Evolutionary conservation across 768 basidiomycete genomes (phyloP), one percentile per base, ranked within the genome.

Genomic region (Suillus ampliporus): DNA sequence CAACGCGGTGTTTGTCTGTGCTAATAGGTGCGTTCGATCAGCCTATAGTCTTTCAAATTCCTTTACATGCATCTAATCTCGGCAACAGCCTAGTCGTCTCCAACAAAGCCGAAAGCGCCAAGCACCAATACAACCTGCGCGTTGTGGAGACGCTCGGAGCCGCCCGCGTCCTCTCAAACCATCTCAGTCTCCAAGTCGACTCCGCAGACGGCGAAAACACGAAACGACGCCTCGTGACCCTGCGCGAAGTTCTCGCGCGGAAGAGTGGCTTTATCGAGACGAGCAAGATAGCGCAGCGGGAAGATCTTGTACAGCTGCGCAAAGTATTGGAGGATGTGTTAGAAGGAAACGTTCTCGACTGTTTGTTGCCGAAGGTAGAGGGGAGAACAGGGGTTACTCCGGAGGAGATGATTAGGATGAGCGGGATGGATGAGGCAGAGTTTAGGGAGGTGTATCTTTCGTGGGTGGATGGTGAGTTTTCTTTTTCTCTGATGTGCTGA

Each of bases 101-200:
- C 34, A 89, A 95, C 73, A 95, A 96, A 74, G 86, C 87, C 1
- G 82, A 87, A 60, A 87, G 86, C 40, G 91, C 92, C 2, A 91
- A 89, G 67, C 84, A 82, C 40, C 83, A 88, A 50, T 96, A 97
- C 79, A 97, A 97, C 71, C 81, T 96, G 17, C 92, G 93, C 38
- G 94, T 95, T 38, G 91, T 96, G n/a, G 95, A 97, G 75, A 92
- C 90, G 0, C 87, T 94, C 21, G 89, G 88, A 40, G 90, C 87
- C 1, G 92, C 95, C 0, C 83, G 90, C 28, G 79, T 94, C 6
- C 82, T 97, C 14, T 88, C 88, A 0, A 81, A 83, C 35, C 76
- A 78, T 41, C 82, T 95, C 26, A 83, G 80, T 2, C 64, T 91
- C 17, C 17, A 64, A 1, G 71, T 79, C 14, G 23, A 74, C 77